Evolutionary conservation across 2,329 filamentous ascomycete species (phyloP).

Genomic region (Trichoderma endophyticum): DNA sequence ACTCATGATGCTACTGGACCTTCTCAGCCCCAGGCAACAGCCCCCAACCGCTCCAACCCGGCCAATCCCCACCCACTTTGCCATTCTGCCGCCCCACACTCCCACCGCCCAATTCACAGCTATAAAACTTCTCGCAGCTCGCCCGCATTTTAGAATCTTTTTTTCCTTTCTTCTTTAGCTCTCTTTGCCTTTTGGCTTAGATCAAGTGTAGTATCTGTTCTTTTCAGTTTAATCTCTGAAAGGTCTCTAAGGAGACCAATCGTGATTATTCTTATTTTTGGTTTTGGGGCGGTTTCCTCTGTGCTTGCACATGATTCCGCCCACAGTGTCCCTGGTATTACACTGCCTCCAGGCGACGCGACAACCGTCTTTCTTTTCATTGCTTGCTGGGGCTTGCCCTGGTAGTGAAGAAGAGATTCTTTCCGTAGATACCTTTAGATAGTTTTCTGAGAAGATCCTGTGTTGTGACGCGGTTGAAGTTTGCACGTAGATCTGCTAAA

Average conservation of each 20-base stretch:
- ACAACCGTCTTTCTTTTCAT: constrained; percentile 40
- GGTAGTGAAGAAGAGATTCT: constrained; percentile 39
- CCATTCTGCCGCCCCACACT: constrained; percentile 21
- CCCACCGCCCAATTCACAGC: background rate
- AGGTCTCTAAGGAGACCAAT: constrained; percentile 68
- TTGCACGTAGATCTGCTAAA: background rate
- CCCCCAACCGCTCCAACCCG: background rate
- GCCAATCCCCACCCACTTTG: background rate
- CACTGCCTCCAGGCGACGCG: constrained; percentile 45
- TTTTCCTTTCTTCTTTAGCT: constrained; percentile 38
- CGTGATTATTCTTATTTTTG: constrained; percentile 75
- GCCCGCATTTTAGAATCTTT: constrained; percentile 22
- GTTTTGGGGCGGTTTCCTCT: constrained; percentile 35
- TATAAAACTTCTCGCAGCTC: constrained; percentile 27
- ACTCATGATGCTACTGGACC: background rate
- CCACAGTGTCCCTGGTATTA: constrained; percentile 46
- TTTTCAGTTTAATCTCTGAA: constrained; percentile 97
- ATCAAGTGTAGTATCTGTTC: constrained; percentile 97
- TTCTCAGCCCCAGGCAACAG: background rate
- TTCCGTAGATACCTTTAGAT: background rate
- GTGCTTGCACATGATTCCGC: constrained; percentile 40
- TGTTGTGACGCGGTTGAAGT: background rate
- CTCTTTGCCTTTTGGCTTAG: constrained; percentile 65
- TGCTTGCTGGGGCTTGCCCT: constrained; percentile 37
- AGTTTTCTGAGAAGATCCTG: too few relatives aligned